These are phyloP conservation scores for Neonothopanus nambi DNA, from an alignment of 1,284 basidiomycete species.

Conservation along the genomic window DNA sequence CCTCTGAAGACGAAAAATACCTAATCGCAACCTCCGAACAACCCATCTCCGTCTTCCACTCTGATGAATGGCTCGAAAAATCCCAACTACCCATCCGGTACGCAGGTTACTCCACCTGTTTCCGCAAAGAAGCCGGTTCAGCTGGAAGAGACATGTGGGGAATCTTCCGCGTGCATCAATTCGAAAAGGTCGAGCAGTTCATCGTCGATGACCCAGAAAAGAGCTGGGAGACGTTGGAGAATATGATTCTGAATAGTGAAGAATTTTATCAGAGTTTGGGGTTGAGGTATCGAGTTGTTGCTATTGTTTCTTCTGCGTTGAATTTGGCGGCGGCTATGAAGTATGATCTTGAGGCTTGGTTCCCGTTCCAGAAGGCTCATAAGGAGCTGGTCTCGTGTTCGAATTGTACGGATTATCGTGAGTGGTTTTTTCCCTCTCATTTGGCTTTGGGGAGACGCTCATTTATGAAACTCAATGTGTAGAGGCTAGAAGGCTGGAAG, in stretches of 20 bases:
- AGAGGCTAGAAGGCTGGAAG: constrained; percentile 90
- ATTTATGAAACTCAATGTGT: constrained; percentile 18
- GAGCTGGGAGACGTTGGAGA: constrained; percentile 93
- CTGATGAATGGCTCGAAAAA: constrained; percentile 97
- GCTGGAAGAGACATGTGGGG: constrained; percentile 99
- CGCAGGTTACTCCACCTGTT: constrained; percentile 92
- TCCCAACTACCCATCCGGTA: constrained; percentile 88
- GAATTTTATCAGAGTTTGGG: constrained; percentile 95
- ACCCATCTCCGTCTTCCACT: constrained; percentile 94
- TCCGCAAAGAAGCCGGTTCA: constrained; percentile 97
- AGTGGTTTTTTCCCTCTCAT: constrained; percentile 34
- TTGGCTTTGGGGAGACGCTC: neutral
- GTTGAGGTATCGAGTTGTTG: constrained; percentile 89
- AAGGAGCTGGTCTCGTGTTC: constrained; percentile 94
- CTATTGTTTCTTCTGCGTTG: constrained; percentile 95
- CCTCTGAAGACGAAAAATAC: constrained; percentile 95
- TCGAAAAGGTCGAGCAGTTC: constrained; percentile 99
- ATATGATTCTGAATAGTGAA: constrained; percentile 88
- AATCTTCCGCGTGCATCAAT: constrained; percentile 99
- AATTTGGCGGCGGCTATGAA: constrained; percentile 98
- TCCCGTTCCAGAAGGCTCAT: constrained; percentile 96
- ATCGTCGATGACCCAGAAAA: constrained; percentile 92
- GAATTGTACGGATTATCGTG: constrained; percentile 95
- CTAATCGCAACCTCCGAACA: constrained; percentile 99
- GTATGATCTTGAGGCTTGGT: constrained; percentile 98